Base-by-base conservation (phyloP, 208 protist genomes). In the Leishmania tarentolae region DNA sequence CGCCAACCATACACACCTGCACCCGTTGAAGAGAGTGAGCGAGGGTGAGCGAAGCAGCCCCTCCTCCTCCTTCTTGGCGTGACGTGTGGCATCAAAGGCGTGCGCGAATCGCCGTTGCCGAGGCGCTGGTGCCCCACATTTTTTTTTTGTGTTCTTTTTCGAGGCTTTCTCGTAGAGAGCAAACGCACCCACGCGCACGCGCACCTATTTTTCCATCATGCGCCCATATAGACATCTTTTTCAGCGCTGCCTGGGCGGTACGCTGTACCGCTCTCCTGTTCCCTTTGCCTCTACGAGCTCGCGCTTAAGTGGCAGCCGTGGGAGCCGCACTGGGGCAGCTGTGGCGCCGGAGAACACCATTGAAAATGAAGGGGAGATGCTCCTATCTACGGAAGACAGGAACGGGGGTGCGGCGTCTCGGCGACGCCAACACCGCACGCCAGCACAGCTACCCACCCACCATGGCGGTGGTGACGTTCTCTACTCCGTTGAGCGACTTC, bases 181-280 rank as follows among this genome's bases (percentile, higher is more conserved):
- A n/a, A 21, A 28, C 57, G 8, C 7, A 31, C 57, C 21, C 65
- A 47, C 17, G 17, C 44, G 44, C 69, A 73, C 66, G 28, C 42
- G 28, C 42, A 31, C 37, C 28, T 11, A 24, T 17, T 24, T n/a
- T 31, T 9, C 28, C 53, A 47, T 31, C 11, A 84, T 84, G 81
- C 81, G 76, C 2, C 65, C 42, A 5, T 80, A 37, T 40, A 40
- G 70, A 6, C 0, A 28, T 24, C 47, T 78, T 15, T 47, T 85
- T n/a, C 82, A 85, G 76, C 70, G 76, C 5, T 81, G 76, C 61
- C 28, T 85, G 7, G 61, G 69, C 47, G 37, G 76, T 35, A n/a
- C 72, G 8, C 40, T 85, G 15, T 61, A 75, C 71, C 28, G 53
- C 35, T 78, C 82, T 6, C 37, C 76, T 53, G 46, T 42, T 17